Percentiles rank a stretch among this genome's conserved stretches.
Evolutionary conservation across 805 yeast genomes (phyloP).

Genomic region (Saccharomycopsis malanga): DNA sequence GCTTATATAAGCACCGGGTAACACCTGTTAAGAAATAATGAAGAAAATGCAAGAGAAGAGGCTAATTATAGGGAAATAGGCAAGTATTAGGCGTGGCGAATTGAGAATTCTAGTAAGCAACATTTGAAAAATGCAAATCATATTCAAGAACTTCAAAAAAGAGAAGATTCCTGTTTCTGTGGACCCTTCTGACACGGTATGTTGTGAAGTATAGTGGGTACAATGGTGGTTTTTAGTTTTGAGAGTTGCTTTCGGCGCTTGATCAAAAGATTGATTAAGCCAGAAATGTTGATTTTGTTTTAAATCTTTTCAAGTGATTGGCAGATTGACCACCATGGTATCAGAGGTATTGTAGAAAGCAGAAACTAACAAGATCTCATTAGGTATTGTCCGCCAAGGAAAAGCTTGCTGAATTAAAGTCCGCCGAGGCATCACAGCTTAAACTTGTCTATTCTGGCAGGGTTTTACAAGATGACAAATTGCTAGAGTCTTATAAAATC

Average conservation of each 20-base stretch:
- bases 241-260: background rate
- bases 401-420: constrained; percentile 59
- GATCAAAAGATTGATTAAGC: background rate
- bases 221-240: too few relatives aligned
- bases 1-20: background rate
- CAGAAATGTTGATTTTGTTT: too few relatives aligned
- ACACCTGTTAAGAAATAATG: background rate
- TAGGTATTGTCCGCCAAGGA: constrained; percentile 63
- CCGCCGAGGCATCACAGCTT: constrained; percentile 64
- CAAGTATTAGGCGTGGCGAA: too few relatives aligned
- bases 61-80: background rate
- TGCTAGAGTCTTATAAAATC: constrained; percentile 63
- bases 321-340: too few relatives aligned
- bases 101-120: too few relatives aligned
- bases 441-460: constrained; percentile 91
- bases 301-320: too few relatives aligned
- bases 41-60: background rate
- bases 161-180: constrained; percentile 77
- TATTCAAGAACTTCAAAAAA: constrained; percentile 89
- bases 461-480: constrained; percentile 77
- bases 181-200: constrained; percentile 59
- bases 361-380: too few relatives aligned
- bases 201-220: constrained; percentile 25
- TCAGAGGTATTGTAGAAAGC: too few relatives aligned
- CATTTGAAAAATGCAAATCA: constrained; percentile 52